phyloP scores from a whole-genome alignment of 176 grass and related monocot species.

The bread wheat (Triticum aestivum) region IWGSC_CS_RefSeq_v2.1 NC_057794.1:559540401-559540900 shows the following conservation, averaged over 20 bases:
- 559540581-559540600: neutral
- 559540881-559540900: neutral
- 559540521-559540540: constrained; percentile 37
- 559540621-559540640: neutral
- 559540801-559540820: neutral
- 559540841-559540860: neutral
- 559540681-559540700: constrained; percentile 5
- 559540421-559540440: constrained; percentile 26
- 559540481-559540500: constrained; percentile 39
- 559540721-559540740: neutral
- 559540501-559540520: constrained; percentile 75
- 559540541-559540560: constrained; percentile 26
- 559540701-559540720: neutral
- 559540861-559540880: neutral
- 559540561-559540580: constrained; percentile 30
- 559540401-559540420: constrained; percentile 34
- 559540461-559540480: constrained; percentile 26
- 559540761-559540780: neutral
- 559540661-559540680: constrained; percentile 26
- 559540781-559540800: neutral
- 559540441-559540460: constrained; percentile 13
- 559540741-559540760: neutral
- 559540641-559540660: constrained; percentile 9
- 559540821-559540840: neutral
- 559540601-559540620: neutral